Evolutionary conservation across 768 basidiomycete genomes (phyloP).

Genomic region (Hydnum rufescens): DNA sequence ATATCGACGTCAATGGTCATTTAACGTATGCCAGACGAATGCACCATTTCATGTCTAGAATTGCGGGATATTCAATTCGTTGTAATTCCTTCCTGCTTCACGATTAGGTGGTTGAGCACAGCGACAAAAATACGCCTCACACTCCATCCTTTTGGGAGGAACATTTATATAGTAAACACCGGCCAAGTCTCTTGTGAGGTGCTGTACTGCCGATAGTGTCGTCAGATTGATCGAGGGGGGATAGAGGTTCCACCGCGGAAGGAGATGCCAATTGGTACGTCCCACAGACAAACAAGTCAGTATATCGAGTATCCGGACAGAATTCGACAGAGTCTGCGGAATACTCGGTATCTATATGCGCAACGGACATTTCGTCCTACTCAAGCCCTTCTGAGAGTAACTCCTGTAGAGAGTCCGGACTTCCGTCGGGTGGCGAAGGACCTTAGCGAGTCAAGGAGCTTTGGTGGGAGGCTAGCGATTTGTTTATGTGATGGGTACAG

Average conservation of each 20-base stretch:
- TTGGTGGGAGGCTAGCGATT: too few relatives aligned
- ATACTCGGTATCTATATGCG: conserved; percentile 40
- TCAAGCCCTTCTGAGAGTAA: too few relatives aligned
- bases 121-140: conserved; percentile 39
- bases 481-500: too few relatives aligned
- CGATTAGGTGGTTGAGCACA: conserved; percentile 26
- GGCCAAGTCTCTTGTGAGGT: conserved; percentile 35
- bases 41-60: conserved; percentile 95
- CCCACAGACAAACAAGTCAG: conserved; percentile 63
- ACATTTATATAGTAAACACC: conserved; percentile 45
- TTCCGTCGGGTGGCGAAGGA: too few relatives aligned
- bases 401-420: too few relatives aligned
- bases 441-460: too few relatives aligned
- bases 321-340: conserved; percentile 88
- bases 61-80: conserved; percentile 51
- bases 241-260: conserved; percentile 4
- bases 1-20: background rate
- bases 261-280: conserved; percentile 63
- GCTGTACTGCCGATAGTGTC: conserved; percentile 4
- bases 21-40: too few relatives aligned
- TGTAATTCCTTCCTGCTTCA: conserved; percentile 32
- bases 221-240: background rate
- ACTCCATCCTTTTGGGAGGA: background rate
- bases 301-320: conserved; percentile 44
- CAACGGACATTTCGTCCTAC: too few relatives aligned